Percentiles rank a stretch among this genome's conserved stretches.
Evolutionary conservation across 805 yeast genomes (phyloP).

Genomic region (Teunomyces stri): DNA sequence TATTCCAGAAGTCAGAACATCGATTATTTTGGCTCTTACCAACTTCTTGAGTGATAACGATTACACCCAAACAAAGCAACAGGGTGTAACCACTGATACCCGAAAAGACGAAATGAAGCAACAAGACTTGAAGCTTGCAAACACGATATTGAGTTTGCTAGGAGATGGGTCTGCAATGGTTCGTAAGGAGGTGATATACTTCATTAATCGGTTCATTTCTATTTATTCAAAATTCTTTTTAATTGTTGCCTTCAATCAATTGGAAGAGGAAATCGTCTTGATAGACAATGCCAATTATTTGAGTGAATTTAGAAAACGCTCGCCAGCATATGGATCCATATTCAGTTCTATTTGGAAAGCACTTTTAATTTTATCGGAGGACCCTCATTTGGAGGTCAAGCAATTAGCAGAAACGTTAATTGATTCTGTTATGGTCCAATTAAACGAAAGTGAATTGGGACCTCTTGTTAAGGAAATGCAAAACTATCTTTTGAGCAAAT

Average conservation of each 20-base stretch:
- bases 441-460: conserved; percentile 65
- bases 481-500: conserved; percentile 54
- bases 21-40: conserved; percentile 71
- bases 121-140: conserved; percentile 70
- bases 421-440: conserved; percentile 63
- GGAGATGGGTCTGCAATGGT: conserved; percentile 91
- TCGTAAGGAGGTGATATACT: conserved; percentile 77
- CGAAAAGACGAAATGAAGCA: conserved; percentile 51
- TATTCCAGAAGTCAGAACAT: conserved; percentile 91
- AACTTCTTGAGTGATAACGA: conserved; percentile 58
- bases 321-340: conserved; percentile 85
- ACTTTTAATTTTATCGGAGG: conserved; percentile 73
- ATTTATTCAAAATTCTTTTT: conserved; percentile 72
- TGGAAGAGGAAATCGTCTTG: conserved; percentile 74
- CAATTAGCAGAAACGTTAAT: conserved; percentile 69
- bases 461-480: conserved; percentile 67
- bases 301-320: conserved; percentile 60
- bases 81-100: conserved; percentile 26
- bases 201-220: conserved; percentile 69
- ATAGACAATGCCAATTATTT: conserved; percentile 59
- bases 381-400: conserved; percentile 81
- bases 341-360: conserved; percentile 88
- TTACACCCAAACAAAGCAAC: conserved; percentile 9
- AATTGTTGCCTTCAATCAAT: conserved; percentile 81
- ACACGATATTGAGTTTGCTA: conserved; percentile 61